Evolutionary conservation across 169 alveolate genomes (phyloP), one percentile per base, ranked within the genome.

Genomic region (Plasmodium knowlesi): DNA sequence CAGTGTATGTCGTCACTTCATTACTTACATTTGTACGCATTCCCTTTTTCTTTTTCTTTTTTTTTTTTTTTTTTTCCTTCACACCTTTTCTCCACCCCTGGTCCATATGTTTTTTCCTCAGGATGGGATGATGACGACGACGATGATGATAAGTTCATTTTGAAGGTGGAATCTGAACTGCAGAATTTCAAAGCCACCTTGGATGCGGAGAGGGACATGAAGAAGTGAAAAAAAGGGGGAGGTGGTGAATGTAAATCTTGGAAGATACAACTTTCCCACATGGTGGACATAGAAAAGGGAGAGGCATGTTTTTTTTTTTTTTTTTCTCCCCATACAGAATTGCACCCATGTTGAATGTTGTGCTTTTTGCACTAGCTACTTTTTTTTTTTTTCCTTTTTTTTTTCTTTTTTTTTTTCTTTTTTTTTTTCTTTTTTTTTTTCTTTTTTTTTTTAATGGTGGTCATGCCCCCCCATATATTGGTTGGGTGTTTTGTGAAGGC

Each of bases 121-220:
- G 94, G 94, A 19, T 89, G 94, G 94, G 94, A 89, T 57, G 94
- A 89, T 61, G 94, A 89, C 34, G 94, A 89, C 71, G 94, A 89
- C 43, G 94, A 89, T 57, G 94, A 89, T 22, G 94, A 89, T 37
- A 78, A 80, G 22, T 89, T 89, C 41, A 89, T 89, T 41, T 19
- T 67, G 57, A 89, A 89, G 70, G 94, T 89, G 22, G 86, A 89
- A 34, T n/a, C 88, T 6, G 94, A 89, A 73, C 81, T 89, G 74
- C 88, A 80, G 71, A 89, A 89, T n/a, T 89, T 89, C 39, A 78
- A 50, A 61, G 90, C 94, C 72, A 79, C 53, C 14, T 43, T 89
- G 46, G 94, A 89, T 41, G 88, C 88, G 5, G 94, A 89, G 79
- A 89, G 70, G 90, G 94, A 89, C 25, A 3, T 30, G 72, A 78